These are phyloP conservation scores for Monosporascus sp. DNA, from an alignment of 2,329 filamentous ascomycete genomes.

Conservation along the genomic window DNA sequence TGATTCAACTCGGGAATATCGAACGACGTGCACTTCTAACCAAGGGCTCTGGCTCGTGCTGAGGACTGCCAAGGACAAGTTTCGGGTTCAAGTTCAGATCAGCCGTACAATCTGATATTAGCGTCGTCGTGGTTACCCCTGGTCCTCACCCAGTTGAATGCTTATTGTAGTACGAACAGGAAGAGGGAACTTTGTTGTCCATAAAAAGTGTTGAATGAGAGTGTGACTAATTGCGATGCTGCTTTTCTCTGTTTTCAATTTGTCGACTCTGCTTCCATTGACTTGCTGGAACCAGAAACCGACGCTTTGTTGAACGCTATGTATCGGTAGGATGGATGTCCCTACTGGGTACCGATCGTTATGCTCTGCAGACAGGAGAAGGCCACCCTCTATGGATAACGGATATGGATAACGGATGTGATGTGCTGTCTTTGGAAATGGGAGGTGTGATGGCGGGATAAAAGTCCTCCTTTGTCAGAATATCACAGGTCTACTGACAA, in stretches of 20 bases:
- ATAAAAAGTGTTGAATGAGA: not conserved
- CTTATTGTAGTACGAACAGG: not conserved
- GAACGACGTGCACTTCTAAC: not conserved
- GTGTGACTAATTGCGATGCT: not conserved
- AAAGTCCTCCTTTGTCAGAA: not conserved
- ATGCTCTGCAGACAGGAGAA: no score
- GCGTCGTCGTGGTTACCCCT: not conserved
- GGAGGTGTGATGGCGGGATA: not conserved
- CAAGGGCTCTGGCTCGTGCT: not conserved
- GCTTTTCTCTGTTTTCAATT: not conserved
- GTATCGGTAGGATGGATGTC: not conserved
- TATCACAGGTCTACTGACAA: not conserved
- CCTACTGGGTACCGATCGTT: no score
- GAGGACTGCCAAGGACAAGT: not conserved
- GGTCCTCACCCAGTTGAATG: not conserved
- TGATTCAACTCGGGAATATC: not conserved
- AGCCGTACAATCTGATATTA: not conserved
- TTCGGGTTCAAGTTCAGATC: not conserved
- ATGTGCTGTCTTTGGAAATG: not conserved
- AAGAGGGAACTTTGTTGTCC: not conserved
- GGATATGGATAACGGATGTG: not conserved
- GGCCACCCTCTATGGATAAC: not conserved
- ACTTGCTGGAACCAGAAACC: not conserved
- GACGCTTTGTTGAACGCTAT: not conserved
- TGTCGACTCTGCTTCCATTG: not conserved